Conservation (phyloP, 2,329 filamentous ascomycete species). For the Venturia effusa region DNA sequence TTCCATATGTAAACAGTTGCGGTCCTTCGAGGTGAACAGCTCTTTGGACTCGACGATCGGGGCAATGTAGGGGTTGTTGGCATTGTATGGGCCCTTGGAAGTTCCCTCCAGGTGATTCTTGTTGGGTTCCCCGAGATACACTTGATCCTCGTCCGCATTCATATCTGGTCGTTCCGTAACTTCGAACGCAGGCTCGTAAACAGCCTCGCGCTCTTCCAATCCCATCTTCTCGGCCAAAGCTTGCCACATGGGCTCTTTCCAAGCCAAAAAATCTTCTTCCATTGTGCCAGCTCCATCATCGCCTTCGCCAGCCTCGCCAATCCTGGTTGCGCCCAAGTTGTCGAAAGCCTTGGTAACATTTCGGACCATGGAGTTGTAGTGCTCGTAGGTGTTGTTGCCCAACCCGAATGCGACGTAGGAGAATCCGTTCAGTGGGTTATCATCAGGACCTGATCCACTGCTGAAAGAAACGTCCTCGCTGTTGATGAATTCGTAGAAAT, state of each 20-base stretch:
- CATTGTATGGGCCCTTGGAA: constrained; percentile 83
- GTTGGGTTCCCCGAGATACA: constrained; percentile 94
- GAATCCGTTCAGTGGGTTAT: constrained; percentile 67
- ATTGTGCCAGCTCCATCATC: constrained; percentile 97
- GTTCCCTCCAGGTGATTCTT: constrained; percentile 84
- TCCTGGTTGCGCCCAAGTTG: constrained; percentile 72
- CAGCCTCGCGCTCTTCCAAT: constrained; percentile 86
- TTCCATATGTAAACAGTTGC: constrained; percentile 96
- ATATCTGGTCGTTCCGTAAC: constrained; percentile 68
- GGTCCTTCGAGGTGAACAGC: constrained; percentile 76
- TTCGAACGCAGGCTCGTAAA: constrained; percentile 87
- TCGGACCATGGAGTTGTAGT: constrained; percentile 98
- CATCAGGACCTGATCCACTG: constrained; percentile 48
- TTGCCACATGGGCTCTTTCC: constrained; percentile 99
- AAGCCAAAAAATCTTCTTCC: constrained; percentile 98
- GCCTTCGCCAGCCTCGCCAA: constrained; percentile 84
- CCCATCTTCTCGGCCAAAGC: constrained; percentile 73
- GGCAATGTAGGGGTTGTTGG: constrained; percentile 94
- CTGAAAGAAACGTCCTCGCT: constrained; percentile 74
- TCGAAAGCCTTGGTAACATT: constrained; percentile 72
- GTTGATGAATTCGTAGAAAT: constrained; percentile 95
- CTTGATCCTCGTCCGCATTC: constrained; percentile 62
- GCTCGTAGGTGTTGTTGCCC: constrained; percentile 98
- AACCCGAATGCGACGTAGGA: constrained; percentile 94
- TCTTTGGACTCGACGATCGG: constrained; percentile 86